A percentile compares a stretch with the other conserved stretches of the same genome.
Conservation (phyloP, 352 stramenopile species). For the Globisporangium recalcitrans region DNA sequence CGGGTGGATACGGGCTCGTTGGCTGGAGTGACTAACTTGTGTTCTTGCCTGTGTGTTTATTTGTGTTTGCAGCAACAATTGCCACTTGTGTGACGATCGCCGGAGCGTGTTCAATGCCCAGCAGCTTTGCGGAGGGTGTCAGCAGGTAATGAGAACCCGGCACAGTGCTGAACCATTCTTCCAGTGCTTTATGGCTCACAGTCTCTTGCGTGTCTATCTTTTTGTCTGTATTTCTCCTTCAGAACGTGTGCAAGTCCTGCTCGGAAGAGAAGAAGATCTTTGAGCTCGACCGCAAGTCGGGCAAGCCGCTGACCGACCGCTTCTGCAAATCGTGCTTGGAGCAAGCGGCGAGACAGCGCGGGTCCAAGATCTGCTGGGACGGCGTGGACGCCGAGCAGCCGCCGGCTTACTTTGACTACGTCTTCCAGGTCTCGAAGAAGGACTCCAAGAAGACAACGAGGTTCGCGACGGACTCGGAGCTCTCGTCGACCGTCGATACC, state of each 20-base stretch:
- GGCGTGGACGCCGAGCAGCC: constrained; percentile 11
- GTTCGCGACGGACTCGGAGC: neutral
- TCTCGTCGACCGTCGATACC: neutral
- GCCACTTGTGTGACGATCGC: neutral
- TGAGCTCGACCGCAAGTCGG: constrained; percentile 30
- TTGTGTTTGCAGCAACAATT: constrained; percentile 11
- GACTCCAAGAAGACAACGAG: neutral
- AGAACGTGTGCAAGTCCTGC: constrained; percentile 45
- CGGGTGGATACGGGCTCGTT: no score
- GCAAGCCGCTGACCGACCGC: constrained; percentile 30
- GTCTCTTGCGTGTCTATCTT: neutral
- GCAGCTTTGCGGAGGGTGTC: constrained; percentile 23
- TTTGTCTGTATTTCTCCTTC: no score
- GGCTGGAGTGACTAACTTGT: no score
- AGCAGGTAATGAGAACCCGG: no score
- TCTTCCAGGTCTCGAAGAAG: constrained; percentile 4
- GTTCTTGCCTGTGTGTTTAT: no score
- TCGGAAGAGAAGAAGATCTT: constrained; percentile 46
- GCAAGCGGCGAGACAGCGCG: constrained; percentile 13
- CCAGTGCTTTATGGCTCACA: neutral
- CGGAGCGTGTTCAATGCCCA: constrained; percentile 4
- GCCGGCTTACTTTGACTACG: constrained; percentile 20
- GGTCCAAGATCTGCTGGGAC: constrained; percentile 11
- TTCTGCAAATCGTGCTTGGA: constrained; percentile 44
- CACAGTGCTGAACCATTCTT: no score